phyloP scores from a whole-genome alignment of 164 flowering plant genomes.

The Paratinospora sagittata region DNA sequence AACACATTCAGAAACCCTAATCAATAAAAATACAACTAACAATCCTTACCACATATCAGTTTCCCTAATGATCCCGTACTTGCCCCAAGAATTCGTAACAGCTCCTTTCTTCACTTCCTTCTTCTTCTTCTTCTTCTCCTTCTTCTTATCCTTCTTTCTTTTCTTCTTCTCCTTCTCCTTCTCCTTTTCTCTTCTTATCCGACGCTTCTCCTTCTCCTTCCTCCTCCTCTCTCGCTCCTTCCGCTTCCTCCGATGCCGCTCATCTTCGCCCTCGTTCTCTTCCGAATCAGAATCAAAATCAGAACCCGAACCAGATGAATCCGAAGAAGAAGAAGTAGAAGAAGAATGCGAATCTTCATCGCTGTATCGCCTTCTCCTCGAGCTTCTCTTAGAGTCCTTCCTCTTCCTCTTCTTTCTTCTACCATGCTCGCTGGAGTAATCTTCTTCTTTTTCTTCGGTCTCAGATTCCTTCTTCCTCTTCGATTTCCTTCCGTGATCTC shows the following conservation, averaged over 20 bases:
- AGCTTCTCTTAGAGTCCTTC: slow-evolving; percentile 15
- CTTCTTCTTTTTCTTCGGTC: slow-evolving; percentile 5
- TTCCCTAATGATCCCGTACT: slow-evolving; percentile 79
- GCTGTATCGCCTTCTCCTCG: slow-evolving; percentile 11
- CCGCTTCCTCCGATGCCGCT: slow-evolving; percentile 21
- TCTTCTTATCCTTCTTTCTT: slow-evolving; percentile 19
- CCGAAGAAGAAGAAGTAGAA: slow-evolving; percentile 9
- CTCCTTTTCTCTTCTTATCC: slow-evolving; percentile 16
- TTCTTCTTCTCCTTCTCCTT: slow-evolving; percentile 21
- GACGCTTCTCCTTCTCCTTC: slow-evolving; percentile 14
- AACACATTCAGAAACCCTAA: slow-evolving; percentile 8
- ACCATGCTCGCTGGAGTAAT: slow-evolving; percentile 5
- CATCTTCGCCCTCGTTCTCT: slow-evolving; percentile 16
- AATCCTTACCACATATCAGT: slow-evolving; percentile 85
- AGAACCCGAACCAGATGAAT: slow-evolving; percentile 15
- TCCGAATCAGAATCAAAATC: slow-evolving; percentile 17
- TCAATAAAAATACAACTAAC: not conserved
- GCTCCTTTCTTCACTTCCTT: slow-evolving; percentile 62
- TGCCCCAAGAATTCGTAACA: slow-evolving; percentile 88
- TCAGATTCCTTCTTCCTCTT: slow-evolving; percentile 22
- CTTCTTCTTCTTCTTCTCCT: slow-evolving; percentile 37
- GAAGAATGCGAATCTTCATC: slow-evolving; percentile 10
- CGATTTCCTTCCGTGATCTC: slow-evolving; percentile 18
- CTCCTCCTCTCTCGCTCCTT: slow-evolving; percentile 19
- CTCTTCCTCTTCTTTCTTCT: slow-evolving; percentile 3